A percentile compares a stretch with the other conserved stretches of the same genome.
Evolutionary conservation across 768 basidiomycete genomes (phyloP).

Genomic region (Hortiboletus campestris): DNA sequence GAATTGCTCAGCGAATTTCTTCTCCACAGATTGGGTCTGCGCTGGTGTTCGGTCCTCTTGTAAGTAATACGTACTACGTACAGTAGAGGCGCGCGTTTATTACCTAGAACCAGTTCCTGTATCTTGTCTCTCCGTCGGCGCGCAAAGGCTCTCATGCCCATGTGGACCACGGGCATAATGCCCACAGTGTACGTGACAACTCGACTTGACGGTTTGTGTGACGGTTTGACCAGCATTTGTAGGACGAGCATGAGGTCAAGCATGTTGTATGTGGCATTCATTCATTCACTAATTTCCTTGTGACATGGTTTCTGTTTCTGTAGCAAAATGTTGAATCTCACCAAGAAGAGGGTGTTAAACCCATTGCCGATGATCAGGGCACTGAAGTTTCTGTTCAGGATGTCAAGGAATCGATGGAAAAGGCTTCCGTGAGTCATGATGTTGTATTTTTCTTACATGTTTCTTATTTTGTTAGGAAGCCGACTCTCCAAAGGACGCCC

Average conservation of each 20-base stretch:
- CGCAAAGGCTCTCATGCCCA: conserved; percentile 23
- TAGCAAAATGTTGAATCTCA: conserved; percentile 20
- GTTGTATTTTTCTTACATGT: not conserved
- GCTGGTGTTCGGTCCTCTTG: conserved; percentile 32
- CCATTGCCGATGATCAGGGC: conserved; percentile 32
- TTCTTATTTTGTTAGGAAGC: conserved; percentile 20
- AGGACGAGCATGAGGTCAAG: conserved; percentile 16
- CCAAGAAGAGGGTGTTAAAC: conserved; percentile 1
- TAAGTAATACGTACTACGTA: conserved; percentile 9
- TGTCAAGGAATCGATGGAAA: conserved; percentile 31
- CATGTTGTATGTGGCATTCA: conserved; percentile 16
- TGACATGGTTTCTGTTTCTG: conserved; percentile 1
- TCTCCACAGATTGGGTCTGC: conserved; percentile 30
- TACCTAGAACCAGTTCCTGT: conserved; percentile 23
- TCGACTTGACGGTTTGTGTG: not conserved
- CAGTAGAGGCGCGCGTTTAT: not conserved
- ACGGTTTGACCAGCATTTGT: conserved; percentile 12
- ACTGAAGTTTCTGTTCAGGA: conserved; percentile 28
- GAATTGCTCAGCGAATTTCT: not conserved
- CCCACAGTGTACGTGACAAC: conserved; percentile 21
- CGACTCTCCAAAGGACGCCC: conserved; percentile 34
- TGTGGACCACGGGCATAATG: conserved; percentile 19
- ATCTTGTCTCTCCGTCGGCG: conserved; percentile 32
- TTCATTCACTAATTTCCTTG: not conserved
- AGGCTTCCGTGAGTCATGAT: conserved; percentile 21